Base-by-base conservation (phyloP, 352 stramenopile genomes). In the Phytophthora kernoviae region DNA sequence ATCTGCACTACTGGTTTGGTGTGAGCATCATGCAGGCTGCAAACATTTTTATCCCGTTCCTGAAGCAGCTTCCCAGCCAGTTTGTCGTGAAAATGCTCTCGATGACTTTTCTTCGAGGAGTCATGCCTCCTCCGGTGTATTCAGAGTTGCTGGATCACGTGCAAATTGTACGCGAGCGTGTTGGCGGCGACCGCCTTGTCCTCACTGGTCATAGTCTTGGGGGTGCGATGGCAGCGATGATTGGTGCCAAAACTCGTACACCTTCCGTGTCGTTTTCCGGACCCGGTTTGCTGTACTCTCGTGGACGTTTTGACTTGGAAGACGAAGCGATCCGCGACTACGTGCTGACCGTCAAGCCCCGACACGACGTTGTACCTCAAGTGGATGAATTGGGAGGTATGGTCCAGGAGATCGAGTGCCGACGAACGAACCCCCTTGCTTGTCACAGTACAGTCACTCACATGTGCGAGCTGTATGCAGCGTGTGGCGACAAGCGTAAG, bases 351-450 rank as follows among this genome's bases (percentile, higher is more conserved):
- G 86, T 96, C 62, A 96, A 96, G 62, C 85, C 85, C 24, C 70
- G 70, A 34, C 73, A 71, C 20, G 85, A 96, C 59, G 75, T 96
- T 46, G 85, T 96, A 36, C 87, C 87, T 15, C 74, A 88, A 56
- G 84, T 94, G 21, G 85, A 96, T 60, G 77, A 87, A 54, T 70
- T 96, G 6, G 84, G 72, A 27, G 87, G 87, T 4, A 88, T 96
- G 79, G 81, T 96, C n/a, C 87, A 96, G 59, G 85, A 96, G 64
- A 93, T 94, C 43, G 80, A 93, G 58, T 96, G 87, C 54, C 86
- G 84, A 20, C 69, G 79, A 42, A 72, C 73, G 26, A 94, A 92
- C 58, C 83, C 83, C 11, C 73, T 96, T 18, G 83, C 77, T 9
- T 96, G 87, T 65, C 87, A 96, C 68, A 91, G 84, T 64, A 93